Evolutionary conservation across 2,329 filamentous ascomycete species (phyloP).

Genomic region (Leptosphaerulina australis): DNA sequence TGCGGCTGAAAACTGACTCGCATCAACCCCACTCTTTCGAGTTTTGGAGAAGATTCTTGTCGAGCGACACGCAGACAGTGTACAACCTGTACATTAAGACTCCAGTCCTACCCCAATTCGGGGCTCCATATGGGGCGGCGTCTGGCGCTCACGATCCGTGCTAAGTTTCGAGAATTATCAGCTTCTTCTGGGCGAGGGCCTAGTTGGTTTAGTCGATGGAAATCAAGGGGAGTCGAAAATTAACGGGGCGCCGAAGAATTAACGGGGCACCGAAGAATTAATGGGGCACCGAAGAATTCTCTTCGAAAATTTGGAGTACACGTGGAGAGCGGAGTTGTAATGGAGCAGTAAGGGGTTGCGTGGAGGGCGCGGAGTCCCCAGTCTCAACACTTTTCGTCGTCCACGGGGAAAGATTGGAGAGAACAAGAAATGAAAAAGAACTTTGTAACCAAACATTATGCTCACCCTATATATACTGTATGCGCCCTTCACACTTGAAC

Average conservation of each 20-base stretch:
- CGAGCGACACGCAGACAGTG: slow-evolving; percentile 1
- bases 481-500: neutral
- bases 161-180: slow-evolving; percentile 9
- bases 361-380: slow-evolving; percentile 17
- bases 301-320: slow-evolving; percentile 11
- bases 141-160: slow-evolving; percentile 7
- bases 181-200: slow-evolving; percentile 6
- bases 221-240: slow-evolving; percentile 10
- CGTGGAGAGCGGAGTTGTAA: slow-evolving; percentile 15
- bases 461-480: slow-evolving; percentile 1
- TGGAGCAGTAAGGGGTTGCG: slow-evolving; percentile 3
- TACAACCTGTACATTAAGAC: neutral
- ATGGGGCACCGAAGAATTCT: neutral
- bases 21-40: slow-evolving; percentile 4
- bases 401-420: slow-evolving; percentile 2
- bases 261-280: too few relatives aligned
- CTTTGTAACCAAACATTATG: neutral
- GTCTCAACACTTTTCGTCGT: slow-evolving; percentile 13
- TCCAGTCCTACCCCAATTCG: slow-evolving; percentile 1
- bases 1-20: slow-evolving; percentile 21
- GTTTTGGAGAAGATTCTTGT: slow-evolving; percentile 2
- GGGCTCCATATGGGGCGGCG: slow-evolving; percentile 1
- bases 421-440: neutral
- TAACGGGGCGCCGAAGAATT: slow-evolving; percentile 10
- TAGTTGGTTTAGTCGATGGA: slow-evolving; percentile 11